Base-by-base conservation (phyloP, 306 rosid species). In the Malus sylvestris region DNA sequence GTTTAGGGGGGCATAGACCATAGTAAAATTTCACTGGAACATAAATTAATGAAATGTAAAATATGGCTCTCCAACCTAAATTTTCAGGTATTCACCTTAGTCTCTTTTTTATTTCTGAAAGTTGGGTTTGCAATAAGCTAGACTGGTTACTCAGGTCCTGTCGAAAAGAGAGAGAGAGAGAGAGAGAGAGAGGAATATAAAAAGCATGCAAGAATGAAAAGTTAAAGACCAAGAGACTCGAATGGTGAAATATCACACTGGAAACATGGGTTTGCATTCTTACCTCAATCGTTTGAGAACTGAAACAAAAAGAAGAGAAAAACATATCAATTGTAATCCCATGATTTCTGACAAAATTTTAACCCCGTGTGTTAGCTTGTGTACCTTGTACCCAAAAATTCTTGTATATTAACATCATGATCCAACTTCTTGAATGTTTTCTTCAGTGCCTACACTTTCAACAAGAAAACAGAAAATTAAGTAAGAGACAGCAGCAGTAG, bases 351-450 rank as follows among this genome's bases (percentile, higher is more conserved):
- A 65, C 5, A 68, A 76, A 33, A 10, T 5, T 45, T 30, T 29
- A 73, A 79, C 68, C 27, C 30, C 55, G 73, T n/a, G 42, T 53
- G 55, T 16, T 19, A 22, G 58, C 68, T 18, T 8, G 3, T 80
- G 66, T 85, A 90, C 97, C 96, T 87, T 76, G 93, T 84, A 22
- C 93, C 91, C 72, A 88, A 79, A 76, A 84, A 87, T 22, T 89
- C 96, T 79, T 88, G 90, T 73, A 90, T 77, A 79, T 89, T 91
- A 65, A 91, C 93, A 59, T 91, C 96, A 81, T 93, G 98, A 72
- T 88, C 96, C 78, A 93, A 67, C 88, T 91, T 91, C 88, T 81
- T 89, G 42, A 93, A 93, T 25, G 98, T 89, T 81, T 93, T 93
- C 85, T 85, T 87, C 75, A 93, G 84, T 62, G 86, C 93, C 96